Evolutionary conservation across 768 basidiomycete species (phyloP), one percentile per base, ranked within the genome.

Genomic region (Gelatoporia subvermispora): DNA sequence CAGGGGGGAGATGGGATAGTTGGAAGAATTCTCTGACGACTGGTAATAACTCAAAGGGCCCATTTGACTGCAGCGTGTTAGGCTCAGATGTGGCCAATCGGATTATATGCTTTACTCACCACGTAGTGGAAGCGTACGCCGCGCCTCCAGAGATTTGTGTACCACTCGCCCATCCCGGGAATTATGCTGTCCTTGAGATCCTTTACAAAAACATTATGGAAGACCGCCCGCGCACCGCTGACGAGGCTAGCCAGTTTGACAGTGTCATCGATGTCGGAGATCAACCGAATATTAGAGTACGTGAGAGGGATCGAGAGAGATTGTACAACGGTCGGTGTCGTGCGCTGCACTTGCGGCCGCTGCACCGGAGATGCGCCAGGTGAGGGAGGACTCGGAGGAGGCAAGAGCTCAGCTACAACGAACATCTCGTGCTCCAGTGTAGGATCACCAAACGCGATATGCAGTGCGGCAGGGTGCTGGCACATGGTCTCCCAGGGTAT

Each of bases 191-290:
- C 92, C 46, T 76, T 72, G 24, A 91, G 63, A 46, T 91, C 87
- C 58, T 85, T 85, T 15, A 92, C 92, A 52, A 99, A 98, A 0
- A 95, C 93, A 60, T 93, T 95, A 48, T 84, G 76, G 65, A 97
- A 96, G 3, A 90, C 84, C 1, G 83, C 73, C 36, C 92, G 76
- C 1, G 91, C 84, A 0, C 95, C 95, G 2, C 74, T 72, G 4
- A 85, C 59, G n/a, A 99, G 75, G 40, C 85, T 82, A 0, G 92
- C 85, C 21, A 75, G 61, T 60, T 94, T 94, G 48, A 96, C 75
- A 0, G 94, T 97, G 66, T 97, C 94, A 60, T 97, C 94, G 37
- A 97, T 86, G 58, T 97, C 94, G 8, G 92, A 94, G 13, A 97
- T 85, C 47, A 95, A 78, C 16, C 90, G 82, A 13, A 94, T 66